A percentile compares a stretch with the other conserved stretches of the same genome.
Conservation (phyloP, 257 asterid species). For the Solanum dulcamara region DNA sequence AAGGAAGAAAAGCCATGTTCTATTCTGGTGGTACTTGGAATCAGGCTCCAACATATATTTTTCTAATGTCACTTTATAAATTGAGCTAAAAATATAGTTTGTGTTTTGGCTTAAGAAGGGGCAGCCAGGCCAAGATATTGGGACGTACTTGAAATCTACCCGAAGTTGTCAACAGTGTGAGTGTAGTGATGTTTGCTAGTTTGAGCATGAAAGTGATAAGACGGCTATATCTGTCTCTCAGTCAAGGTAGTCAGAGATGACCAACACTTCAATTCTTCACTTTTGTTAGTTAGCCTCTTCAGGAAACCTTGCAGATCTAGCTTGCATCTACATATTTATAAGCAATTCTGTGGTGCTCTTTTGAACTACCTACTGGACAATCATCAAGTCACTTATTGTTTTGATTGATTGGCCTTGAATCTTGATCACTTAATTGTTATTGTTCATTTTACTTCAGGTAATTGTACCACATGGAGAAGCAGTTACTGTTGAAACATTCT, state of each 20-base stretch:
- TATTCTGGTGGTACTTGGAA: background rate
- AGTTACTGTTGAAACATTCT: constrained; percentile 80
- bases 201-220: background rate
- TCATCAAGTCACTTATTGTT: background rate
- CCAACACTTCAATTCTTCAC: background rate
- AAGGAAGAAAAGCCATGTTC: background rate
- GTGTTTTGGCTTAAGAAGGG: background rate
- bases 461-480: constrained; percentile 97
- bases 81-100: background rate
- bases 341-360: background rate
- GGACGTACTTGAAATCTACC: background rate
- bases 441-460: constrained; percentile 41
- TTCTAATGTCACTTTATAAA: background rate
- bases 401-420: background rate
- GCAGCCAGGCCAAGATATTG: background rate
- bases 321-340: background rate
- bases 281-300: background rate
- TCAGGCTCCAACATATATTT: background rate
- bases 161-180: background rate
- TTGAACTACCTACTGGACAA: background rate
- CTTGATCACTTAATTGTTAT: background rate
- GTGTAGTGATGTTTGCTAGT: background rate
- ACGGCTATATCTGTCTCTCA: background rate
- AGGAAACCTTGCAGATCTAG: background rate
- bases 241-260: background rate